Conservation (phyloP, 805 yeast species). For the Candida chauliodis region DNA sequence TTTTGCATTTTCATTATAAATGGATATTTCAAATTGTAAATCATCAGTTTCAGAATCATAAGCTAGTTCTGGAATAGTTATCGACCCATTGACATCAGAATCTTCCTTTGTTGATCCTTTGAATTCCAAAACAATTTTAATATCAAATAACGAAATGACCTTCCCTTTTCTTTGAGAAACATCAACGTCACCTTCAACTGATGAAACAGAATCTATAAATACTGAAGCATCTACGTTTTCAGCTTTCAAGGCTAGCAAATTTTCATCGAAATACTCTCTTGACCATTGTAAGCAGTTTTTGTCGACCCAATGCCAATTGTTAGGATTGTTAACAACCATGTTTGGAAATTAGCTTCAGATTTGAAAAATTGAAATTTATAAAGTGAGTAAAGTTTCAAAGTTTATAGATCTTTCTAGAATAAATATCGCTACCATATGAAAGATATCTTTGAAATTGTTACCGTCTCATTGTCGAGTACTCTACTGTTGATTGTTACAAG, state of each 20-base stretch:
- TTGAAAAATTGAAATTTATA: too few species aligned
- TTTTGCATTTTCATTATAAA: slow-evolving; percentile 50
- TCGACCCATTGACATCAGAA: slow-evolving; percentile 58
- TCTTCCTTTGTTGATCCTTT: slow-evolving; percentile 40
- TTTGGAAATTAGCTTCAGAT: neutral
- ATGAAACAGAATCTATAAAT: slow-evolving; percentile 44
- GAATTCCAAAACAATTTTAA: slow-evolving; percentile 61
- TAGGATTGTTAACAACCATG: slow-evolving; percentile 97
- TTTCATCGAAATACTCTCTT: slow-evolving; percentile 63
- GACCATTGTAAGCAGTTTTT: slow-evolving; percentile 96
- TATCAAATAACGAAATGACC: slow-evolving; percentile 86
- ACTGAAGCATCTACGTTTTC: slow-evolving; percentile 29
- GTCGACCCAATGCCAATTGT: slow-evolving; percentile 99
- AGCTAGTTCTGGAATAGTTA: slow-evolving; percentile 87
- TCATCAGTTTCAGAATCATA: slow-evolving; percentile 87
- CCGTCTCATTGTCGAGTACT: too few species aligned
- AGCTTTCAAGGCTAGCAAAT: slow-evolving; percentile 50
- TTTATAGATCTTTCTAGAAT: neutral
- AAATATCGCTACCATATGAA: too few species aligned
- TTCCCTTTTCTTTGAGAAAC: slow-evolving; percentile 97
- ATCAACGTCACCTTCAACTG: slow-evolving; percentile 92
- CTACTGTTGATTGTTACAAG: too few species aligned
- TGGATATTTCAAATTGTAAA: slow-evolving; percentile 75
- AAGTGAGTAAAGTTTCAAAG: too few species aligned
- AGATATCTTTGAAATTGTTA: too few species aligned